Conservation (phyloP, 192 early-diverging fungal species). For the Coemansia umbellata region DNA sequence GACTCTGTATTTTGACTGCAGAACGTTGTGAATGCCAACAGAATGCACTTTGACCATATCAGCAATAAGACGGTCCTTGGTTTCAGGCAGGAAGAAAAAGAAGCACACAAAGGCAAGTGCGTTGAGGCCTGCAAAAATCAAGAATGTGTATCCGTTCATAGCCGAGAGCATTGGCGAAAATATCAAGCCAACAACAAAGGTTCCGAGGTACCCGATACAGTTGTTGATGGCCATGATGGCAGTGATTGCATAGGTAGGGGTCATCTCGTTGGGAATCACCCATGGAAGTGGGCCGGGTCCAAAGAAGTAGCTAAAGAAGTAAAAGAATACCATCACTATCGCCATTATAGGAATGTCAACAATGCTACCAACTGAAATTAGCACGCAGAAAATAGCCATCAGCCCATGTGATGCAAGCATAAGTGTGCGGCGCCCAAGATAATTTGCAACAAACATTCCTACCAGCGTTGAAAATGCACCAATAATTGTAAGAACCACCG, state of each 20-base stretch:
- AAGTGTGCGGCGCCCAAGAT: slow-evolving; percentile 61
- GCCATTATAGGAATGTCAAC: slow-evolving; percentile 45
- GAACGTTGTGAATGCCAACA: slow-evolving; percentile 36
- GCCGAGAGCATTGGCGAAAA: slow-evolving; percentile 48
- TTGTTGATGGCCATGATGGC: slow-evolving; percentile 62
- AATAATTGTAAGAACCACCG: slow-evolving; percentile 21
- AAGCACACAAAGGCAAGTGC: slow-evolving; percentile 56
- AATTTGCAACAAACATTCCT: slow-evolving; percentile 55
- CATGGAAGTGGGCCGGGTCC: slow-evolving; percentile 79
- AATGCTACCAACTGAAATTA: slow-evolving; percentile 59
- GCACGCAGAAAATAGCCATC: slow-evolving; percentile 55
- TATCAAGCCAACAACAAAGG: slow-evolving; percentile 54
- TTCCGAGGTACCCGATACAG: slow-evolving; percentile 59
- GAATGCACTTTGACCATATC: slow-evolving; percentile 50
- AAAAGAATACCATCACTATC: slow-evolving; percentile 62
- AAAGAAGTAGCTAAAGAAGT: slow-evolving; percentile 63
- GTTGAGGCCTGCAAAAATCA: slow-evolving; percentile 63
- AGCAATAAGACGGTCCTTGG: slow-evolving; percentile 64
- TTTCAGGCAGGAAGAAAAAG: slow-evolving; percentile 69
- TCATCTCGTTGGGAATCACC: slow-evolving; percentile 67
- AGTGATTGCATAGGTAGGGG: slow-evolving; percentile 69
- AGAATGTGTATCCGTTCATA: slow-evolving; percentile 47
- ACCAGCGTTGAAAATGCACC: slow-evolving; percentile 15
- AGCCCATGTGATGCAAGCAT: slow-evolving; percentile 59
- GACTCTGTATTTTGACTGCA: slow-evolving; percentile 11